Evolutionary conservation across 768 basidiomycete species (phyloP).

Genomic region (Tricholoma matsutake): DNA sequence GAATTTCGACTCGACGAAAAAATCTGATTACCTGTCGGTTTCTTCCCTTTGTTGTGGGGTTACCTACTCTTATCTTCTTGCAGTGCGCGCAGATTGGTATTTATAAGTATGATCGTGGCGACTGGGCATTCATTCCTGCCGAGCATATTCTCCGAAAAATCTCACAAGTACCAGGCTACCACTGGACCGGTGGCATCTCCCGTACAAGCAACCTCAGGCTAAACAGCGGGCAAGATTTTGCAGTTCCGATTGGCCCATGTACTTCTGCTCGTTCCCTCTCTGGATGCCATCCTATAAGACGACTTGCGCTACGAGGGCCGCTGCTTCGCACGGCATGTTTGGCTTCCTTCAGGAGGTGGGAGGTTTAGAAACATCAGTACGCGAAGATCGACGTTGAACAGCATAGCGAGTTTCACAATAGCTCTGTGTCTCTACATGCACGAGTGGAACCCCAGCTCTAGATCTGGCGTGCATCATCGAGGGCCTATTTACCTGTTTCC

Average conservation of each 20-base stretch:
- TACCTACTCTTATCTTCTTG: background rate
- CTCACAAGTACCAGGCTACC: background rate
- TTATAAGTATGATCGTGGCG: background rate
- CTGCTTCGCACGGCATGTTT: too few species aligned
- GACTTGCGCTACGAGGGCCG: background rate
- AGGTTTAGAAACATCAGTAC: too few species aligned
- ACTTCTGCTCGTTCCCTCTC: background rate
- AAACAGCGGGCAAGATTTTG: background rate
- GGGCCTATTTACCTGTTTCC: too few species aligned
- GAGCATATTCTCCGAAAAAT: background rate
- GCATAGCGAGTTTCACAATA: too few species aligned
- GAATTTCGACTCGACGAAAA: background rate
- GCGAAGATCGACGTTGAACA: too few species aligned
- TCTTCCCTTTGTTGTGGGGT: background rate
- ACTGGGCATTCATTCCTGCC: conserved; percentile 2
- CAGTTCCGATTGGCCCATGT: background rate
- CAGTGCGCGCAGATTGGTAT: conserved; percentile 1
- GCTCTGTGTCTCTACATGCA: too few species aligned
- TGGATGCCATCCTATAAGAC: background rate
- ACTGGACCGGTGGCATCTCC: background rate
- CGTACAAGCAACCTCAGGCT: background rate
- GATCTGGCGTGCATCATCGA: too few species aligned
- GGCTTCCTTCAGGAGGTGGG: too few species aligned
- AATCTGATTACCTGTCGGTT: background rate
- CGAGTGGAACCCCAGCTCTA: too few species aligned